These are phyloP conservation scores for Apiotrichum sp. DNA, from an alignment of 1,284 basidiomycete genomes.

Conservation along the genomic window DNA sequence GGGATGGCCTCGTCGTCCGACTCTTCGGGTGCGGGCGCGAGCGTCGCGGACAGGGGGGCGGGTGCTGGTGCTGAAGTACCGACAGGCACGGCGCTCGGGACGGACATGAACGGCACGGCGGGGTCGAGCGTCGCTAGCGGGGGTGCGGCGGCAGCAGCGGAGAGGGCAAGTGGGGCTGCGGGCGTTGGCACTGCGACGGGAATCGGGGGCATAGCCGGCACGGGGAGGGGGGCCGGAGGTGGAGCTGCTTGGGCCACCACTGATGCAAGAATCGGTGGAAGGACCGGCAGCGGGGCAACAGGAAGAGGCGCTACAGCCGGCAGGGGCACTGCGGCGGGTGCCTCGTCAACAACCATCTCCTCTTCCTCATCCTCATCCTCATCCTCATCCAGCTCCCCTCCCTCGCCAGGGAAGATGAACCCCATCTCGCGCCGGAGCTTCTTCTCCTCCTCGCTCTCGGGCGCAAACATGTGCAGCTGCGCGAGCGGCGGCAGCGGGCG, in stretches of 20 bases:
- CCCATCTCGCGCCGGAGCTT: conserved; percentile 29
- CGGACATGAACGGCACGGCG: conserved; percentile 15
- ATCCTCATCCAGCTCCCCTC: conserved; percentile 1
- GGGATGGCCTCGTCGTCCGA: conserved; percentile 56
- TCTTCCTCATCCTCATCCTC: conserved; percentile 14
- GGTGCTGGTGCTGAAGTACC: neutral
- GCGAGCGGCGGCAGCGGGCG: conserved; percentile 31
- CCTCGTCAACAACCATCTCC: conserved; percentile 9
- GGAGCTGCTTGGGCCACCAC: neutral
- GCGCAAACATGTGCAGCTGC: conserved; percentile 33
- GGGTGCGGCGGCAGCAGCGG: neutral
- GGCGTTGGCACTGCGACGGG: neutral
- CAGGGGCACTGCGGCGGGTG: neutral
- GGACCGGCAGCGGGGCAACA: too few relatives aligned
- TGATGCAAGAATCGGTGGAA: too few relatives aligned
- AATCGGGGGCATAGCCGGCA: neutral
- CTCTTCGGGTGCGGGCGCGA: conserved; percentile 4
- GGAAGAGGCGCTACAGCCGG: neutral
- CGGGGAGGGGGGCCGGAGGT: neutral
- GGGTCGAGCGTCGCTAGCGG: neutral
- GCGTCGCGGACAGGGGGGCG: neutral
- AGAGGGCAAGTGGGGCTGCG: neutral
- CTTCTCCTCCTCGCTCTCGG: conserved; percentile 35
- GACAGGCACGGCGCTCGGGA: neutral
- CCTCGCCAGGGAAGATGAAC: conserved; percentile 10